These are phyloP conservation scores for Triadica sebifera DNA, from an alignment of 345 rosid genomes.

Conservation along the genomic window DNA sequence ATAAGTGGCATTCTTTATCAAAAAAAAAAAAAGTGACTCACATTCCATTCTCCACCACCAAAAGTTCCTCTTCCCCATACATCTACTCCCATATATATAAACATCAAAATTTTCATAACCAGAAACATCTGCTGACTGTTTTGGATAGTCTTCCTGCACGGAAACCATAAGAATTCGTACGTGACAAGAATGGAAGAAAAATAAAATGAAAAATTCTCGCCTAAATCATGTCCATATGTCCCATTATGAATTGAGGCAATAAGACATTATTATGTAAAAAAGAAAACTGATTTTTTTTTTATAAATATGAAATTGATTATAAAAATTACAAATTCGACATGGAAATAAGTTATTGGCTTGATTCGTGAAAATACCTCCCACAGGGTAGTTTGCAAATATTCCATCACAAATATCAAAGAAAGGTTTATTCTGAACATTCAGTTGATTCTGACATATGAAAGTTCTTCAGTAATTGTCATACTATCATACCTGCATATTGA, in stretches of 20 bases:
- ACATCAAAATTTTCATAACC: slow-evolving; percentile 75
- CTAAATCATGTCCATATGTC: no score
- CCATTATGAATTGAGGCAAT: no score
- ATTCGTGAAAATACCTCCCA: slow-evolving; percentile 72
- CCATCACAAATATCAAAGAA: slow-evolving; percentile 91
- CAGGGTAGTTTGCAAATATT: slow-evolving; percentile 65
- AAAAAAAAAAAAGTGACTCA: slow-evolving; percentile 32
- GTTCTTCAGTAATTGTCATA: slow-evolving; percentile 56
- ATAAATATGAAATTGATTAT: no score
- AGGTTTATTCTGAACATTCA: slow-evolving; percentile 62
- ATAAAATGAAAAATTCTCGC: background rate
- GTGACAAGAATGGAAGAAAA: background rate
- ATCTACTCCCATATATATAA: slow-evolving; percentile 85
- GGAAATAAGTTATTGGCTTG: no score
- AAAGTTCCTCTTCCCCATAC: slow-evolving; percentile 72
- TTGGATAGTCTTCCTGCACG: slow-evolving; percentile 54
- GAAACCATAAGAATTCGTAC: slow-evolving; percentile 8
- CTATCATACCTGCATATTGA: slow-evolving; percentile 65
- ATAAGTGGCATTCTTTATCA: no score
- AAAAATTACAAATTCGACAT: no score
- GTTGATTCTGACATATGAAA: slow-evolving; percentile 61
- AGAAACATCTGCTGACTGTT: slow-evolving; percentile 61
- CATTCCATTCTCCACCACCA: slow-evolving; percentile 87
- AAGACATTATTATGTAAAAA: no score
- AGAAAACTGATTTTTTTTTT: no score